Base-by-base conservation (phyloP, 1,139 yeast genomes). In the Geotrichum fermentans region DNA sequence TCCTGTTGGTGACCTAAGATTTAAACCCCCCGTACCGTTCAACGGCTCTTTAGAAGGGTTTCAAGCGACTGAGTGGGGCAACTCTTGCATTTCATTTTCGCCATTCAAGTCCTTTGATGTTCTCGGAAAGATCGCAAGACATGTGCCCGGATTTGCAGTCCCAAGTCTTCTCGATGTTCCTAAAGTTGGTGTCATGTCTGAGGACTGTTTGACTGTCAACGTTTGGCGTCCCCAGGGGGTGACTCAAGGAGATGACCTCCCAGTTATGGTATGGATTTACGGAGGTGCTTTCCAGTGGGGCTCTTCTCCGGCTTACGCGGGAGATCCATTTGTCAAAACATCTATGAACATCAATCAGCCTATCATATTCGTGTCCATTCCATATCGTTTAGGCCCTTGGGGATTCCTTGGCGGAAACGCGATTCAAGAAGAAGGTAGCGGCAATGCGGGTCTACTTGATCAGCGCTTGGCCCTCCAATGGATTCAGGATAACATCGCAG, bases 391-490 rank as follows among this genome's bases (percentile, higher is more conserved):
- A 2, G 61, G 62, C 4, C 62, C 58, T 2, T 63, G 62, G 47
- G 70, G 71, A 1, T 65, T 62, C 49, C 47, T 65, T 29, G 55
- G 57, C 11, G 58, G 65, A 6, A 36, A 46, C 17, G 61, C 56
- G n/a, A 52, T 62, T 16, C 40, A 29, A 14, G 43, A 50, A 11
- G 56, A 53, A n/a, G 61, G 58, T 2, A 49, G 49, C 11, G 38
- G 56, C 21, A 66, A 66, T 42, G 58, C 55, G 28, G 73, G 70
- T 1, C 52, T 69, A 2, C 55, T 58, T 30, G 74, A 70, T 52
- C 72, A 68, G 53, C 53, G 61, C 13, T 41, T 54, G 34, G 74
- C 69, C 1, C 52, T 70, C n/a, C 56, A 66, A 38, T 71, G 74
- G 74, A 61, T 69, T 10, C 53, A 59, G 16, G 63, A 66, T 43